Evolutionary conservation across 257 asterid genomes (phyloP), one percentile per base, ranked within the genome.

Genomic region (Solanum acaule): DNA sequence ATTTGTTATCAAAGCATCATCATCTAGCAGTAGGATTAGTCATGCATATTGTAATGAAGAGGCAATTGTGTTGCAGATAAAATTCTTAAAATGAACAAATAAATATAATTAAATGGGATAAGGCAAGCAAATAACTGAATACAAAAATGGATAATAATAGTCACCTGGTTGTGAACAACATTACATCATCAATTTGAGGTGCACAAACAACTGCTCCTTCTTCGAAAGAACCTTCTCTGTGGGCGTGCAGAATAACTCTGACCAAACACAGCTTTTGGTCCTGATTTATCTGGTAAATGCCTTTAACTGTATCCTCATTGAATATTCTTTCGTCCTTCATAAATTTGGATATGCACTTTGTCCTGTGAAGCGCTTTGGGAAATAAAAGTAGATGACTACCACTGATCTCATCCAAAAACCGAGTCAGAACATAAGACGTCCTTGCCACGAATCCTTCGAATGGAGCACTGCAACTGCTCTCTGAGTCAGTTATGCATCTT

Each of bases 141-240:
- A 79, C 85, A 82, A 82, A 44, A 82, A 29, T 82, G 86, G 86
- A 82, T 82, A 56, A 86, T 52, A 86, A 67, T 76, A 87, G 83
- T 25, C 70, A 95, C 99, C 96, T 92, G 90, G 90, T 72, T 89
- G 81, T 92, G 95, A 89, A 95, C 85, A 44, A 86, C 90, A 56
- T 72, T 78, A 95, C 89, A 87, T 97, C 99, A 79, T 92, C 84
- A 59, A 87, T 90, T 84, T 27, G 91, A 88, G 99, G 98, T 72
- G 98, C 96, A 92, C 96, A 96, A 59, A 96, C 91, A 84, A 93
- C 94, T n/a, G 98, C 98, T 87, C 98, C 99, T 87, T 96, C 94
- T 91, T 94, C 96, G 71, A 95, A 97, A 86, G 92, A 93, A 87
- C 99, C 98, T 89, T 93, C 98, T 68, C 88, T 94, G 88, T 86